Conservation (phyloP, 164 flowering plant genomes). For the Berberis thunbergii region DNA sequence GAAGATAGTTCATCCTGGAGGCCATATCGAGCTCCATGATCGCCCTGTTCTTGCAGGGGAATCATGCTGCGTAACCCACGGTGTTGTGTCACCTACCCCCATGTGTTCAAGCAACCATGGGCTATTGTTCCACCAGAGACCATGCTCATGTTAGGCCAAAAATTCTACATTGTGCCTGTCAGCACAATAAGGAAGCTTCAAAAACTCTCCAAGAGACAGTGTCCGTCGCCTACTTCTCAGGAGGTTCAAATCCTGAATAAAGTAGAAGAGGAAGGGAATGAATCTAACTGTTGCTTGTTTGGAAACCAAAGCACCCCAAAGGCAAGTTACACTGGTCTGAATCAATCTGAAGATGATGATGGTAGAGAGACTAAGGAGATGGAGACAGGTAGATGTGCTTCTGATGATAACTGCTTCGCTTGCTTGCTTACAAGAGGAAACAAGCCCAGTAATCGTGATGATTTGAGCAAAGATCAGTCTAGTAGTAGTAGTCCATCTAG, state of each 20-base stretch:
- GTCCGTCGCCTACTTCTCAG: constrained; percentile 8
- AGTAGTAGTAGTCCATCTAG: neutral
- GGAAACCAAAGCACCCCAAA: constrained; percentile 3
- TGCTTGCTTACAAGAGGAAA: constrained; percentile 14
- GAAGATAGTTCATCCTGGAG: constrained; percentile 59
- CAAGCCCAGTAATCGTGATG: neutral
- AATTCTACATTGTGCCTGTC: constrained; percentile 48
- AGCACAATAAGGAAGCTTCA: constrained; percentile 45
- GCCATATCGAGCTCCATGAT: constrained; percentile 55
- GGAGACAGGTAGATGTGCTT: constrained; percentile 8
- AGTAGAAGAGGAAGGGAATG: constrained; percentile 3
- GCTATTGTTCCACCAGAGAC: constrained; percentile 43
- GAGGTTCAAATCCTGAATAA: neutral
- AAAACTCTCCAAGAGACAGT: constrained; percentile 6
- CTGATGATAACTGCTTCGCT: constrained; percentile 13
- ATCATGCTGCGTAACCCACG: constrained; percentile 45
- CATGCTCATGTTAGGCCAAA: constrained; percentile 38
- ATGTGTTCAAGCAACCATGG: constrained; percentile 46
- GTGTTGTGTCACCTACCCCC: constrained; percentile 44
- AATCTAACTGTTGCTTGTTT: constrained; percentile 20
- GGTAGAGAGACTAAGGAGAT: neutral
- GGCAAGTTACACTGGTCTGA: constrained; percentile 1
- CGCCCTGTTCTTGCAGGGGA: constrained; percentile 43
- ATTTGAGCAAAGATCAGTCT: neutral
- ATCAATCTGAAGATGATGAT: constrained; percentile 6